A percentile compares a stretch with the other conserved stretches of the same genome.
phyloP scores from a whole-genome alignment of 2,329 filamentous ascomycete species.

The Apiospora aurea region DNA sequence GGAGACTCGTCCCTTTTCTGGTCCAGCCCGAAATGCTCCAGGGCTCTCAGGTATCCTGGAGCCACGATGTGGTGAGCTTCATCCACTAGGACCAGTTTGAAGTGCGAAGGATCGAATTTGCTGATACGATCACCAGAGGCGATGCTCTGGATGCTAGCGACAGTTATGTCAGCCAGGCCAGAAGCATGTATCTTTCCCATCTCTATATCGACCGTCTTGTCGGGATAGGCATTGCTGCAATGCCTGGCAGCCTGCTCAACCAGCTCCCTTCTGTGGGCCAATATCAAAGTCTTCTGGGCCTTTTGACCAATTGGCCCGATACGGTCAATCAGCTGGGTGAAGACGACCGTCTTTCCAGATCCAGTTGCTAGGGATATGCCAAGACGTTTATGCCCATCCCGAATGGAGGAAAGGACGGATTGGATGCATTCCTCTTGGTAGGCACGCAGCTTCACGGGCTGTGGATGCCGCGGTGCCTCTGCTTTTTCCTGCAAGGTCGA shows the following conservation, averaged over 20 bases:
- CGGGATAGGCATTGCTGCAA: slow-evolving; percentile 80
- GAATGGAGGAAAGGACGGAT: slow-evolving; percentile 74
- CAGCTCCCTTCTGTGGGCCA: slow-evolving; percentile 91
- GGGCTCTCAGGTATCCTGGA: slow-evolving; percentile 74
- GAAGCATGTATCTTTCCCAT: slow-evolving; percentile 83
- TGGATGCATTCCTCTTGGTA: slow-evolving; percentile 95
- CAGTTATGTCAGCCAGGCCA: slow-evolving; percentile 87
- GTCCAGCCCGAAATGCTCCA: slow-evolving; percentile 79
- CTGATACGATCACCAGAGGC: slow-evolving; percentile 75
- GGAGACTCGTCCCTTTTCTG: slow-evolving; percentile 60
- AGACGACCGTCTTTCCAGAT: slow-evolving; percentile 93
- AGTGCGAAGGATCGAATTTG: slow-evolving; percentile 81
- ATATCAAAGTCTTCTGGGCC: slow-evolving; percentile 82
- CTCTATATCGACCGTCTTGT: slow-evolving; percentile 85
- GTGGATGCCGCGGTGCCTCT: background rate
- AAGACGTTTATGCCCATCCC: slow-evolving; percentile 76
- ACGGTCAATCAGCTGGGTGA: slow-evolving; percentile 90
- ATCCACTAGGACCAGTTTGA: slow-evolving; percentile 93
- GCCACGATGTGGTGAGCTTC: slow-evolving; percentile 98
- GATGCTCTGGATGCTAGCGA: slow-evolving; percentile 89
- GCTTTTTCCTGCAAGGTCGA: slow-evolving; percentile 26
- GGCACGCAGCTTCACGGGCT: slow-evolving; percentile 68
- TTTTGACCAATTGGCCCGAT: slow-evolving; percentile 62
- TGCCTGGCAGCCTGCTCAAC: slow-evolving; percentile 93
- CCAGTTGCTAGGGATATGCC: slow-evolving; percentile 89